Evolutionary conservation across 345 rosid species (phyloP), one percentile per base, ranked within the genome.

Genomic region (Populus deltoides): DNA sequence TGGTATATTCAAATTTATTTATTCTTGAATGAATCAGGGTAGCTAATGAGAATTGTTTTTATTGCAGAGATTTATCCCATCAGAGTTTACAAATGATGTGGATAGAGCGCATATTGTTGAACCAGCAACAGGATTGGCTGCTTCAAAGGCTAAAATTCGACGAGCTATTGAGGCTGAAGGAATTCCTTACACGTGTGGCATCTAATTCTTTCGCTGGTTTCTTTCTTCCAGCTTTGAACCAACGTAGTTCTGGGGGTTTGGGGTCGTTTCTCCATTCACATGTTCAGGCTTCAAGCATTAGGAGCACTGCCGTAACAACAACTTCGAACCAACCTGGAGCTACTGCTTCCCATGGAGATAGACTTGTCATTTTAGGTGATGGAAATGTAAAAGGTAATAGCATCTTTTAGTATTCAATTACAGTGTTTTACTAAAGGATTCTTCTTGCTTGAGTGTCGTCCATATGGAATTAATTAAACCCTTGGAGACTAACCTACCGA

Each of bases 71-170:
- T 92, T 90, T 80, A 83, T 89, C 12, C 93, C 96, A 51, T 90
- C 96, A 3, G 92, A 91, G 81, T 91, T 90, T 77, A 91, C 92
- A 31, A 83, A 45, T 29, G 94, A 92, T 47, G 88, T 83, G 35
- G 97, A 90, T 81, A 77, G 82, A 24, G 77, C 75, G 5, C 77
- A 79, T 36, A 89, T 90, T 8, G 90, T 87, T 38, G 97, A 89
- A 84, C 91, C 91, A 5, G 91, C 87, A 3, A 89, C 79, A 81
- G 67, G 87, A 6, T 59, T 81, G 36, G 88, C 87, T 47, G 77
- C 24, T 3, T 24, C 29, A 36, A 92, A 92, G 84, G 86, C 77
- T 36, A 77, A 84, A 69, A 86, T 85, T 43, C 90, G 97, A 38
- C 85, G 92, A 59, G 80, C 79, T 20, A 20, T 80, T 20, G 94